A percentile compares a stretch with the other conserved stretches of the same genome.
These are phyloP conservation scores for Umbilicaria muhlenbergii DNA, from an alignment of 495 filamentous ascomycete genomes.

Conservation along the genomic window DNA sequence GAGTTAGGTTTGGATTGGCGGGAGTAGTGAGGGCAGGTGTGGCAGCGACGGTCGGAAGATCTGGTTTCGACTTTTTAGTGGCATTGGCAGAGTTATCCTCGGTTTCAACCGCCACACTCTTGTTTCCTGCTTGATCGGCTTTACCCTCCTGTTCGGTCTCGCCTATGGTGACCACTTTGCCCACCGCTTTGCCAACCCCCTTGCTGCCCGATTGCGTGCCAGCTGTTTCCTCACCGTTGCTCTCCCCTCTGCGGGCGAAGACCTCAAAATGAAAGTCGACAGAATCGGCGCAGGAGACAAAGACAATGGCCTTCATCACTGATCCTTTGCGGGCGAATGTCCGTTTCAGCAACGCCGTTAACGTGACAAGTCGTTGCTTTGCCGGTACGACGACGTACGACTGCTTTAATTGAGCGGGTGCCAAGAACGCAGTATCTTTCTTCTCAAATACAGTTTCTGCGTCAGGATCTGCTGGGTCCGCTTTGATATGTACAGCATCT, in stretches of 20 bases:
- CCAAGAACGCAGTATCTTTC: slow-evolving; percentile 51
- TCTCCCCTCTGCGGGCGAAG: slow-evolving; percentile 34
- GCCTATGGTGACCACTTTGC: slow-evolving; percentile 11
- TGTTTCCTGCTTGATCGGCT: slow-evolving; percentile 13
- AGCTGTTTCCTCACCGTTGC: slow-evolving; percentile 8
- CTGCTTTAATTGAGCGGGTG: slow-evolving; percentile 86
- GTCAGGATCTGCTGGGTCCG: slow-evolving; percentile 34
- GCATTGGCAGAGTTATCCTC: not conserved
- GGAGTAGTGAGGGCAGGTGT: slow-evolving; percentile 33
- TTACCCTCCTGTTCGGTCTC: slow-evolving; percentile 4
- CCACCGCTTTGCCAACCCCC: too few species aligned
- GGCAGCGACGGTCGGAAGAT: slow-evolving; percentile 29
- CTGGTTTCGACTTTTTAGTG: slow-evolving; percentile 12
- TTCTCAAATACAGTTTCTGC: slow-evolving; percentile 17
- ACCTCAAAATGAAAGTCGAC: slow-evolving; percentile 93
- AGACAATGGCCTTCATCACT: slow-evolving; percentile 88
- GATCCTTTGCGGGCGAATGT: slow-evolving; percentile 75
- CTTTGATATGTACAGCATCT: slow-evolving; percentile 76
- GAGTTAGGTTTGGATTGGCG: slow-evolving; percentile 36
- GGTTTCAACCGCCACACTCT: not conserved
- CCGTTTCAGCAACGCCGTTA: slow-evolving; percentile 67
- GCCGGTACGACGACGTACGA: slow-evolving; percentile 72
- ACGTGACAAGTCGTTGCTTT: slow-evolving; percentile 76
- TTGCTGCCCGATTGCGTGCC: slow-evolving; percentile 15
- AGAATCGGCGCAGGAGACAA: slow-evolving; percentile 90